These are phyloP conservation scores for Drosera capensis DNA, from an alignment of 148 eudicot species.

Conservation along the genomic window DNA sequence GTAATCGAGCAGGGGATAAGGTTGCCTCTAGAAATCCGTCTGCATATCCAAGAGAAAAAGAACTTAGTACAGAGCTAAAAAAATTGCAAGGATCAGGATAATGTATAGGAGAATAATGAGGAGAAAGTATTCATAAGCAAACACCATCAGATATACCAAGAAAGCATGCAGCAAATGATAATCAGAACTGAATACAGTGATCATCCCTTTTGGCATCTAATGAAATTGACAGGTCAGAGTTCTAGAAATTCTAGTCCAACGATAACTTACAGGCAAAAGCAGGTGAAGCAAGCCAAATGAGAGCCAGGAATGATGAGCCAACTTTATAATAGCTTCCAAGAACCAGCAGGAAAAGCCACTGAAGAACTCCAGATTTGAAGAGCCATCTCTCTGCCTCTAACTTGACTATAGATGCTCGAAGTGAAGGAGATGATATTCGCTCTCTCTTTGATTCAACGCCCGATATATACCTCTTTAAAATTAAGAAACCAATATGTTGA, in stretches of 20 bases:
- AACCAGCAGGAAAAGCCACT: slow-evolving; percentile 58
- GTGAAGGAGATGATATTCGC: slow-evolving; percentile 16
- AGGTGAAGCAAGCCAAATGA: slow-evolving; percentile 77
- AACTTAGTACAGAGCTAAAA: slow-evolving; percentile 10
- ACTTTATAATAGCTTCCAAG: slow-evolving; percentile 51
- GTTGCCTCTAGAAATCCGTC: slow-evolving; percentile 99
- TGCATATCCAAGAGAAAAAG: slow-evolving; percentile 15
- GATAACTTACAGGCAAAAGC: slow-evolving; percentile 84
- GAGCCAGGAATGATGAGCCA: slow-evolving; percentile 66
- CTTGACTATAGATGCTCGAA: slow-evolving; percentile 41
- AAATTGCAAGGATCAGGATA: no score
- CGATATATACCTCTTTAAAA: slow-evolving; percentile 39
- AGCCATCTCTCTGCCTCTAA: slow-evolving; percentile 97
- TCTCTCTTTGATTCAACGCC: slow-evolving; percentile 20
- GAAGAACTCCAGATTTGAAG: slow-evolving; percentile 68
- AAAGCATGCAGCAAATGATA: no score
- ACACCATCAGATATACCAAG: no score
- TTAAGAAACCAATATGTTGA: slow-evolving; percentile 57
- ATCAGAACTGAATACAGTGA: no score
- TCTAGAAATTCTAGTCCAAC: no score
- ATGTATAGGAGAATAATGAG: not conserved
- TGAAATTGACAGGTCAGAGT: no score
- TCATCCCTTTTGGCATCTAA: no score
- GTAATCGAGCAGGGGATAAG: slow-evolving; percentile 66
- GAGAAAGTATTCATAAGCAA: no score